Evolutionary conservation across 2,329 filamentous ascomycete genomes (phyloP).

Genomic region (Domatiomyces globalis): DNA sequence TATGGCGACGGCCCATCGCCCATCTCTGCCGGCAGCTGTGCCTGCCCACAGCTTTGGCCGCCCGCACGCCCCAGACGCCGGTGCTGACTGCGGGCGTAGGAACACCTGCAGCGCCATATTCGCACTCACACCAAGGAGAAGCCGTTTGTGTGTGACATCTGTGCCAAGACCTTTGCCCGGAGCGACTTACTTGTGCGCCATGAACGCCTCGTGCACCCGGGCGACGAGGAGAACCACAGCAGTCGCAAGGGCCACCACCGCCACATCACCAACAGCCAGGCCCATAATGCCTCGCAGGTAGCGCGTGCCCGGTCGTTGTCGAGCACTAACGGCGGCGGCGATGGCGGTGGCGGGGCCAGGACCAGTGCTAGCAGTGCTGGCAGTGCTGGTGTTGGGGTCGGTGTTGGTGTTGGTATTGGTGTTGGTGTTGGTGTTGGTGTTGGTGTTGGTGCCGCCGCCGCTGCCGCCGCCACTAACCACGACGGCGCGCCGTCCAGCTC

Average conservation of each 20-base stretch:
- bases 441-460: constrained; percentile 3
- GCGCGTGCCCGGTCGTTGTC: neutral
- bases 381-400: no score
- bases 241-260: constrained; percentile 17
- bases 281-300: neutral
- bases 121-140: constrained; percentile 39
- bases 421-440: no score
- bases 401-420: no score
- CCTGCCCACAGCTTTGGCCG: neutral
- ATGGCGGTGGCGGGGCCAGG: neutral
- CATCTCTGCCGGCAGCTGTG: neutral
- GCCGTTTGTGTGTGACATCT: constrained; percentile 36
- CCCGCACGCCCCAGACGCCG: neutral
- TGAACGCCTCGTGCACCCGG: constrained; percentile 35
- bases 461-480: constrained; percentile 4
- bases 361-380: constrained; percentile 6
- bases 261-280: constrained; percentile 11
- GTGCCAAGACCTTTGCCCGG: constrained; percentile 35
- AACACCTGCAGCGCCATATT: constrained; percentile 39
- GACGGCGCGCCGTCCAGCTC: constrained; percentile 1
- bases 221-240: constrained; percentile 24
- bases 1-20: neutral
- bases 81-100: constrained; percentile 12
- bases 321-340: neutral
- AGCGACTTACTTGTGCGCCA: constrained; percentile 37